A percentile compares a stretch with the other conserved stretches of the same genome.
These are phyloP conservation scores for Thoreauomyces humboldtii DNA, from an alignment of 192 early-diverging fungal species.

Conservation along the genomic window DNA sequence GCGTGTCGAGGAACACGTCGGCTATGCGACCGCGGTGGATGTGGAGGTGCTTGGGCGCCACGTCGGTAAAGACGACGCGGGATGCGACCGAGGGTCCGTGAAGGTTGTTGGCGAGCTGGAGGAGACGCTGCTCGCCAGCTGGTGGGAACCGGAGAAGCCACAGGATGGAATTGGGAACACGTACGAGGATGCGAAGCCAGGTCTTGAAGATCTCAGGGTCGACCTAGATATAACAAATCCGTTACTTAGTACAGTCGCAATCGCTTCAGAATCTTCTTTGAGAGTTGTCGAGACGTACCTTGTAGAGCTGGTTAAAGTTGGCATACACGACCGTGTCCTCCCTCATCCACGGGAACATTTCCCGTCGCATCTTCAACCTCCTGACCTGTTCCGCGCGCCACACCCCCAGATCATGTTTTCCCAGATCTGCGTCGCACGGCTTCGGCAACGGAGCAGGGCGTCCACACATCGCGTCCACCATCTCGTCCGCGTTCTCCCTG, in stretches of 20 bases:
- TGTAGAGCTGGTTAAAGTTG: constrained; percentile 97
- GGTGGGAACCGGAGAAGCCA: constrained; percentile 93
- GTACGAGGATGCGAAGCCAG: constrained; percentile 80
- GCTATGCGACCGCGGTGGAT: constrained; percentile 90
- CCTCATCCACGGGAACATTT: constrained; percentile 76
- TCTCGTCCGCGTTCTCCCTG: constrained; percentile 67
- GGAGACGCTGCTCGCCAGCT: constrained; percentile 77
- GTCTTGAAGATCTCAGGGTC: constrained; percentile 82
- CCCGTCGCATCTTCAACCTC: constrained; percentile 79
- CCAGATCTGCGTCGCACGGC: constrained; percentile 20
- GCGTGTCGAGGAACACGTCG: constrained; percentile 89
- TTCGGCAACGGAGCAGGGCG: constrained; percentile 6
- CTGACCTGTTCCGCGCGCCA: constrained; percentile 80
- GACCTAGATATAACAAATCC: constrained; percentile 51
- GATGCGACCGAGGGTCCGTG: constrained; percentile 71
- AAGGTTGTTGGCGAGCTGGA: constrained; percentile 68
- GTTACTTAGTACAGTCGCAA: constrained; percentile 4
- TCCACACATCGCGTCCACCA: constrained; percentile 32
- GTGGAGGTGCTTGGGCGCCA: constrained; percentile 75
- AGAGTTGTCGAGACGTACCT: constrained; percentile 52
- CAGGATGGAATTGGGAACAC: constrained; percentile 78
- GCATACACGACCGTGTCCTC: constrained; percentile 91
- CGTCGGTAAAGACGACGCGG: constrained; percentile 79
- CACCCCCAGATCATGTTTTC: constrained; percentile 7
- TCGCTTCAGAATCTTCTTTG: neutral